Evolutionary conservation across 2,329 filamentous ascomycete species (phyloP).

Genomic region (Colletotrichum orchidophilum): DNA sequence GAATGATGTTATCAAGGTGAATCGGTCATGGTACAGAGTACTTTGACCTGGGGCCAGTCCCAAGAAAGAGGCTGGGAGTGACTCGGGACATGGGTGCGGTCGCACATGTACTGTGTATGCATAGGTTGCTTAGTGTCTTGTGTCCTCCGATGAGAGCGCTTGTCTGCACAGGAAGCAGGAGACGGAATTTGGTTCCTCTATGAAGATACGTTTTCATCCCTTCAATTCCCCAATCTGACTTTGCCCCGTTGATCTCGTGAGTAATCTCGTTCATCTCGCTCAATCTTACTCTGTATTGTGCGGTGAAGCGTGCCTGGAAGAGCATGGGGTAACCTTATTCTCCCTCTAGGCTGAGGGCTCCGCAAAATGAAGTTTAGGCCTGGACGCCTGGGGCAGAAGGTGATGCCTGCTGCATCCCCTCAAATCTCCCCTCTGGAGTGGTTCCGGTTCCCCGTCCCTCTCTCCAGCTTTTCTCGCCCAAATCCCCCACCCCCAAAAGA

Average conservation of each 20-base stretch:
- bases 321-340: neutral
- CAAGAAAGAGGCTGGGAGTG: neutral
- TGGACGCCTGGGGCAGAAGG: neutral
- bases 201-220: neutral
- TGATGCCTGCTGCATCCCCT: slow-evolving; percentile 19
- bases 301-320: neutral
- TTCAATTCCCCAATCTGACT: neutral
- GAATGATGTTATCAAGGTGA: neutral
- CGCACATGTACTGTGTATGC: neutral
- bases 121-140: neutral
- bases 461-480: neutral
- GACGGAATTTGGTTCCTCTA: neutral
- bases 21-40: neutral
- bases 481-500: slow-evolving; percentile 7
- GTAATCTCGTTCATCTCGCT: neutral
- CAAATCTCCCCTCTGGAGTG: neutral
- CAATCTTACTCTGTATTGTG: neutral
- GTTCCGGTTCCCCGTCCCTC: neutral
- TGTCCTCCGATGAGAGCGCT: neutral
- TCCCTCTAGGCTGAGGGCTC: neutral
- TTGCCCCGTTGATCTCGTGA: neutral
- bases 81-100: neutral
- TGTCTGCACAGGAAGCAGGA: neutral
- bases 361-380: slow-evolving; percentile 1
- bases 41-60: neutral